phyloP scores from a whole-genome alignment of 179 eudicot species.

The Drosera spatulata region DNA sequence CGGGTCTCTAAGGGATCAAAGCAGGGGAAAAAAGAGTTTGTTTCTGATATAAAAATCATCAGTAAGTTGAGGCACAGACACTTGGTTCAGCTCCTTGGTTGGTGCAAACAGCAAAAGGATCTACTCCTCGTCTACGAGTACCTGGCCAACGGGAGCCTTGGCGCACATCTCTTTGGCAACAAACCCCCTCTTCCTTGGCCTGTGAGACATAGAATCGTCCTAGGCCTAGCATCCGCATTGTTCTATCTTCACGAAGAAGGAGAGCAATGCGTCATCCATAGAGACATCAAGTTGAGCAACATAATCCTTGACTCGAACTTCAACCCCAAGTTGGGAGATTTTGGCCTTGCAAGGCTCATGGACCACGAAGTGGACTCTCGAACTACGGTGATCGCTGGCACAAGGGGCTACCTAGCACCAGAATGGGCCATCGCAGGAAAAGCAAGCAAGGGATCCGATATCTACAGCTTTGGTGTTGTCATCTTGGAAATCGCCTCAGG shows the following conservation, averaged over 20 bases:
- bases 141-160: conserved; percentile 18
- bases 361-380: conserved; percentile 4
- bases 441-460: conserved; percentile 9
- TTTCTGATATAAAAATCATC: conserved; percentile 15
- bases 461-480: conserved; percentile 12
- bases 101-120: conserved; percentile 17
- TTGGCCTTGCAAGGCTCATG: conserved; percentile 11
- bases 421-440: too few species aligned
- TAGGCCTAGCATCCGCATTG: not conserved
- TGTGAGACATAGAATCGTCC: conserved; percentile 7
- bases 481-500: conserved; percentile 11
- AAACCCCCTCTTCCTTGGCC: conserved; percentile 5
- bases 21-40: conserved; percentile 11
- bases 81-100: conserved; percentile 16
- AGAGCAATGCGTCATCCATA: conserved; percentile 16
- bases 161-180: conserved; percentile 10
- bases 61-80: conserved; percentile 15
- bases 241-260: conserved; percentile 15
- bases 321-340: conserved; percentile 18
- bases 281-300: conserved; percentile 17
- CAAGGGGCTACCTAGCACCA: too few species aligned
- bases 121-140: not conserved
- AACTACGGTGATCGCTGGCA: conserved; percentile 9
- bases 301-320: conserved; percentile 13
- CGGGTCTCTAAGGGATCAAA: conserved; percentile 1